Evolutionary conservation across 2,329 filamentous ascomycete species (phyloP), one percentile per base, ranked within the genome.

Genomic region (Neonectria sp.): DNA sequence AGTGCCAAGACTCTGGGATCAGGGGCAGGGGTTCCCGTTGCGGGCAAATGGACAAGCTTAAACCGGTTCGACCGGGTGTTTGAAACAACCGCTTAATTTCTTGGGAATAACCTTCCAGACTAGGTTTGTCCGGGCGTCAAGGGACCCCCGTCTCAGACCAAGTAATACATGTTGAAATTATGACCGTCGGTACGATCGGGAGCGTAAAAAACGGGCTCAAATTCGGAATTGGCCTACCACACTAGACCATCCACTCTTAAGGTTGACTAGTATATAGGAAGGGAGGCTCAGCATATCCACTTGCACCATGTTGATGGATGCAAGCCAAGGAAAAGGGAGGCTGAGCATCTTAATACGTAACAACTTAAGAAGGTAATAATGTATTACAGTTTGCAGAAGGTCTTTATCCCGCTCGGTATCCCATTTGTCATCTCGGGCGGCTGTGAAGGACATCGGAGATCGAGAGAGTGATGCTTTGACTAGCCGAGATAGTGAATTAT

Each of bases 141-240:
- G 33, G 35, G 37, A 6, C 15, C 37, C n/a, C 15, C 4, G 21
- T 24, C 33, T 15, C 17, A 12, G 12, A 21, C 21, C 17, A 13
- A 53, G n/a, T 24, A 25, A 35, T 13, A 4, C n/a, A 25, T 2
- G 15, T 33, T 24, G 5, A 24, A 52, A 7, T 13, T 37, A 6
- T 3, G 31, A 37, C 13, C 12, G 17, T 35, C 11, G 51, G 21
- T 35, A 35, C 31, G 11, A 53, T 53, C 31, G 17, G n/a, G n/a
- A 53, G 51, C 31, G 12, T 53, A 35, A 53, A 53, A 53, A 35
- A 33, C 33, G 51, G 51, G 51, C 51, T 35, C 29, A 13, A 35
- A 8, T 11, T 12, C 12, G 25, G 6, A 8, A 11, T 31, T n/a
- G 9, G 24, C 48, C 48, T 51, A 51, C 48, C 48, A 31, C 25